A percentile compares a stretch with the other conserved stretches of the same genome.
These are phyloP conservation scores for Ilex paraguariensis DNA, from an alignment of 305 asterid genomes.

Conservation along the genomic window DNA sequence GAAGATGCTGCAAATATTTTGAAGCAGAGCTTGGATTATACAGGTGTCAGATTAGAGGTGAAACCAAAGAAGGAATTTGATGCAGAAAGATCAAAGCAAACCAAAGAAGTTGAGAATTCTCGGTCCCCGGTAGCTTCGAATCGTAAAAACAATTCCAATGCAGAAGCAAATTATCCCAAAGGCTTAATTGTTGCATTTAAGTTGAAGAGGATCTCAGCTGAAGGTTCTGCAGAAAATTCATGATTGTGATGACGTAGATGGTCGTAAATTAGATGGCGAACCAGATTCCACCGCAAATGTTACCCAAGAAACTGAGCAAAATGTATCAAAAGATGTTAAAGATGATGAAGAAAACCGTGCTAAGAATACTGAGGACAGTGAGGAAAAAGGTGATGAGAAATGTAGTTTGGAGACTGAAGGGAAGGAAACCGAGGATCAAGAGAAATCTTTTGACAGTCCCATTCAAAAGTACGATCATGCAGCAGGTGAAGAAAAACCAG, in stretches of 20 bases:
- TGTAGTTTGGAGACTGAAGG: conserved; percentile 29
- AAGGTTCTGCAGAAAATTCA: conserved; percentile 37
- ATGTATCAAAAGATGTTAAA: conserved; percentile 21
- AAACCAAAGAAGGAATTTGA: conserved; percentile 76
- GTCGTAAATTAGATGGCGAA: conserved; percentile 33
- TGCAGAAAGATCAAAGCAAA: conserved; percentile 70
- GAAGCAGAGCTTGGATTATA: conserved; percentile 61
- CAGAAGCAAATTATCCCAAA: conserved; percentile 67
- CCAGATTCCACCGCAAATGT: conserved; percentile 24
- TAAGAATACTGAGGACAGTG: conserved; percentile 29
- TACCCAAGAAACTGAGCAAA: conserved; percentile 28
- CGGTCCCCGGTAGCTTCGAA: conserved; percentile 26
- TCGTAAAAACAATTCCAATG: conserved; percentile 42
- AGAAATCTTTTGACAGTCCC: conserved; percentile 29
- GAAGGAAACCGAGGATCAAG: conserved; percentile 30
- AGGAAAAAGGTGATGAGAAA: conserved; percentile 36
- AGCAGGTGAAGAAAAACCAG: conserved; percentile 33
- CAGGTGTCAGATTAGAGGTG: conserved; percentile 74
- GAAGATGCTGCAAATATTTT: conserved; percentile 67
- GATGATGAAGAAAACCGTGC: conserved; percentile 18
- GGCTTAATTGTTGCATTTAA: conserved; percentile 82
- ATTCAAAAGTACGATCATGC: conserved; percentile 36
- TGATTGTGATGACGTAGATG: conserved; percentile 34
- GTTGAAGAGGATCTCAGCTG: conserved; percentile 51
- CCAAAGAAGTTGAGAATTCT: conserved; percentile 41